Percentiles rank a stretch among this genome's conserved stretches.
Evolutionary conservation across 768 basidiomycete genomes (phyloP).

Genomic region (Boletellus emodensis): DNA sequence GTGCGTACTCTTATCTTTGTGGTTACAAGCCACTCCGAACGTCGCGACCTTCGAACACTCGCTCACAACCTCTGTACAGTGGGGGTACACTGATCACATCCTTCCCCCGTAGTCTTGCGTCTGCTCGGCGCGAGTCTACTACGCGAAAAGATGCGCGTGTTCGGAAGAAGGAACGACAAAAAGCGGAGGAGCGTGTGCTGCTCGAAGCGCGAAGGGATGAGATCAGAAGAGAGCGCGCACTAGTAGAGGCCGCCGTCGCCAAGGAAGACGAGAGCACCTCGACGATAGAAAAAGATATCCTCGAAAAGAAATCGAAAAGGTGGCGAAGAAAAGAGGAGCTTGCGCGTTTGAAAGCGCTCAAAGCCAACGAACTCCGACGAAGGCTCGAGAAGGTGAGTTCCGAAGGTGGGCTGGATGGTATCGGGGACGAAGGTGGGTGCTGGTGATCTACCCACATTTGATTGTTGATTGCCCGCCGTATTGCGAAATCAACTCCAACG

Average conservation of each 20-base stretch:
- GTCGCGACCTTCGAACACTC: neutral
- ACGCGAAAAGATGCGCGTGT: conserved; percentile 83
- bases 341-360: conserved; percentile 74
- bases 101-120: conserved; percentile 70
- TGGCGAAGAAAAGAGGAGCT: conserved; percentile 63
- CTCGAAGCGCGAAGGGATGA: conserved; percentile 79
- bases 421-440: conserved; percentile 25
- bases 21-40: neutral
- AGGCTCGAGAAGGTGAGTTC: conserved; percentile 70
- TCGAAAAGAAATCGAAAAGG: conserved; percentile 34
- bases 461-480: neutral
- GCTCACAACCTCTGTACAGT: conserved; percentile 33
- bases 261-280: conserved; percentile 41
- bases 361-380: conserved; percentile 73
- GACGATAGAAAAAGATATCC: conserved; percentile 50
- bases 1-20: conserved; percentile 42
- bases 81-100: conserved; percentile 61
- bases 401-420: conserved; percentile 56
- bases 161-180: conserved; percentile 71
- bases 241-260: conserved; percentile 65
- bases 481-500: neutral
- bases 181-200: conserved; percentile 55
- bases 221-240: conserved; percentile 66
- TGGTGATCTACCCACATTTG: neutral
- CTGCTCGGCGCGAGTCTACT: conserved; percentile 70